These are phyloP conservation scores for Wallacemonas rigidus DNA, from an alignment of 208 protist genomes.

Conservation along the genomic window DNA sequence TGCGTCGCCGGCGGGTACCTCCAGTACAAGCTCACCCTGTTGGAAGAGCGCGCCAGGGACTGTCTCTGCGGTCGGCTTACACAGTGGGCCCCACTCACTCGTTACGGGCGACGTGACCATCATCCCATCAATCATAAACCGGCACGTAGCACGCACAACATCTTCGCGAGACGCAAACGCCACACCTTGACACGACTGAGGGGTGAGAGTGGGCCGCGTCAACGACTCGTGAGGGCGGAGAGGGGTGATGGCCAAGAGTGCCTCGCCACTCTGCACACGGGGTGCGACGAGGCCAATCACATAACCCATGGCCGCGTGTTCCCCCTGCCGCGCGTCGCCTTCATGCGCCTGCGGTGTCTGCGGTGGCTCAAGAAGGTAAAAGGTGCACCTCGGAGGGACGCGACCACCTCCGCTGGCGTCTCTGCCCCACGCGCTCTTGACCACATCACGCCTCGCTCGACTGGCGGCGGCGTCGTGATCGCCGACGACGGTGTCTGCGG, in stretches of 20 bases:
- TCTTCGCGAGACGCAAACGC: neutral
- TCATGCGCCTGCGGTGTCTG: neutral
- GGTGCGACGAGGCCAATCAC: slow-evolving; percentile 46
- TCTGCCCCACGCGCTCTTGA: neutral
- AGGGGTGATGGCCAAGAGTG: slow-evolving; percentile 42
- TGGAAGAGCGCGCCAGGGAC: slow-evolving; percentile 34
- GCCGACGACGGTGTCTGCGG: slow-evolving; percentile 2
- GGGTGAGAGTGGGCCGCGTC: neutral
- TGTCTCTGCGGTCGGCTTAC: slow-evolving; percentile 1
- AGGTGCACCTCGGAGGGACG: slow-evolving; percentile 22
- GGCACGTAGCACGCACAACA: slow-evolving; percentile 6
- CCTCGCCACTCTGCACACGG: slow-evolving; percentile 47
- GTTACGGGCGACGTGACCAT: neutral
- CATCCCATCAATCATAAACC: slow-evolving; percentile 15
- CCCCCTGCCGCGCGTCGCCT: slow-evolving; percentile 1
- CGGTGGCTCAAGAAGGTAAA: slow-evolving; percentile 23
- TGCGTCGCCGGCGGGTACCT: slow-evolving; percentile 34
- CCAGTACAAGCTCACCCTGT: slow-evolving; percentile 65
- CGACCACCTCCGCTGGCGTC: neutral
- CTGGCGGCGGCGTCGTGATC: neutral
- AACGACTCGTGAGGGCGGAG: neutral
- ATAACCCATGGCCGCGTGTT: neutral
- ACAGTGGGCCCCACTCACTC: slow-evolving; percentile 18
- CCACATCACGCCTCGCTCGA: neutral
- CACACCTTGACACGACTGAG: neutral